Evolutionary conservation across 2,329 filamentous ascomycete genomes (phyloP).

Genomic region (Xylariaceae sp.): DNA sequence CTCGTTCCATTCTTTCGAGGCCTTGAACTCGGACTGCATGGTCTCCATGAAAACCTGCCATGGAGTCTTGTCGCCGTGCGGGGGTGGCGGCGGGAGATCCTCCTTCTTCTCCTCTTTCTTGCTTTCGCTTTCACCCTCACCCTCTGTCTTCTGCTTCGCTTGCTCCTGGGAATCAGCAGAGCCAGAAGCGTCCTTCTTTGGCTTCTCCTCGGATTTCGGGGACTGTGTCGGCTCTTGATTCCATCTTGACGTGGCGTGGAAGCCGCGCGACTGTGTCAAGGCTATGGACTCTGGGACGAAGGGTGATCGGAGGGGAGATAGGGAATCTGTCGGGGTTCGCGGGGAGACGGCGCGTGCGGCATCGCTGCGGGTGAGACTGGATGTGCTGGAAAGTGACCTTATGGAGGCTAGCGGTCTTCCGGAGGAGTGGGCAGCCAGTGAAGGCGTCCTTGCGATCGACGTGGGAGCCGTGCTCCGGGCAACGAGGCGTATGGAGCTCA

Average conservation of each 20-base stretch:
- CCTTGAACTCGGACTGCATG: constrained; percentile 88
- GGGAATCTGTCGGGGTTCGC: constrained; percentile 28
- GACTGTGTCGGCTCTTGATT: constrained; percentile 29
- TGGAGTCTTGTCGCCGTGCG: constrained; percentile 94
- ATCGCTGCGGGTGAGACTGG: constrained; percentile 29
- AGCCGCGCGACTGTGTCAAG: constrained; percentile 35
- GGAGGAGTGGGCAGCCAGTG: constrained; percentile 35
- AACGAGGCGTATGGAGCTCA: constrained; percentile 42
- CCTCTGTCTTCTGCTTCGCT: constrained; percentile 42
- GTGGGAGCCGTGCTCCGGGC: constrained; percentile 42
- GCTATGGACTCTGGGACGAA: constrained; percentile 41
- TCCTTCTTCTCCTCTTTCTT: constrained; percentile 58
- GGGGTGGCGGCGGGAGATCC: constrained; percentile 78
- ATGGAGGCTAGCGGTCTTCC: constrained; percentile 45
- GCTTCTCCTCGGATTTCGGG: constrained; percentile 30
- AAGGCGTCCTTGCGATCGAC: constrained; percentile 39
- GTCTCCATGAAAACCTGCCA: constrained; percentile 99
- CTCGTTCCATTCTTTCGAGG: constrained; percentile 98
- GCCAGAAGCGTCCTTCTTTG: constrained; percentile 32
- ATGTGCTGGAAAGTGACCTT: constrained; percentile 39
- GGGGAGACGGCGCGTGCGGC: constrained; percentile 28
- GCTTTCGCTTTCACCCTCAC: constrained; percentile 41
- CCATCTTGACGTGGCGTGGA: constrained; percentile 36
- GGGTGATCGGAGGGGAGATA: constrained; percentile 41
- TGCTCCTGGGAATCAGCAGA: constrained; percentile 40